Base-by-base conservation (phyloP, 1,284 basidiomycete species). In the Sanguinoderma infundibulare region DNA sequence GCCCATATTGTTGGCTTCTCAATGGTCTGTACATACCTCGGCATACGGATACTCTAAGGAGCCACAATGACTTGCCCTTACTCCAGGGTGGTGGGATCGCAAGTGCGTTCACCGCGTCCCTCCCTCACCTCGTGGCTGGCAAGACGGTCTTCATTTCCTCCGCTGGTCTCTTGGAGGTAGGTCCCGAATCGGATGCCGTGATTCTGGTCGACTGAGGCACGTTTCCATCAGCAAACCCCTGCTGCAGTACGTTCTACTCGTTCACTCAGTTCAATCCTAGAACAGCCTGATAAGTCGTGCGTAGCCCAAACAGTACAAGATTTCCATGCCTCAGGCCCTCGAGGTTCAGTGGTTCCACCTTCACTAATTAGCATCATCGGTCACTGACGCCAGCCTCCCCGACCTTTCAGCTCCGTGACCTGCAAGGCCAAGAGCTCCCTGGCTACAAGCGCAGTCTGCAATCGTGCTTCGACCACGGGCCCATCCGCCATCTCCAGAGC, bases 61-160 rank as follows among this genome's bases (percentile, higher is more conserved):
- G 26, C 6, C n/a, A n/a, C n/a, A n/a, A 35, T 34, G 52, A 2
- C 54, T 20, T 32, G 50, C 35, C 10, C 26, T 20, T n/a, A 22
- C 38, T 15, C 3, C 61, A 91, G 89, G 90, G 91, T 3, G 91
- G 90, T 35, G 89, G 81, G 0, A 84, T 93, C 35, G 83, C 89
- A 15, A 81, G 86, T 1, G 84, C 87, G 0, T 92, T 93, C 65
- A 81, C 85, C 0, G 79, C 84, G 1, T 80, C 82, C 32, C 89
- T 92, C 63, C 90, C 90, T 22, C 78, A 86, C 57, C 80, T 93
- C 14, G 85, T 91, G 2, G 82, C 84, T 32, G 80, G 81, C 32
- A 86, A 86, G 56, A 75, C 91, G 8, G 81, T 83, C 12, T 78
- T 93, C 14, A 79, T 92, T 28, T 84, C 90, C 2, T 84, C 84